Percentiles rank a stretch among this genome's conserved stretches.
Conservation (phyloP, 331 rosid species). For the Pyrus hybrid region DNA sequence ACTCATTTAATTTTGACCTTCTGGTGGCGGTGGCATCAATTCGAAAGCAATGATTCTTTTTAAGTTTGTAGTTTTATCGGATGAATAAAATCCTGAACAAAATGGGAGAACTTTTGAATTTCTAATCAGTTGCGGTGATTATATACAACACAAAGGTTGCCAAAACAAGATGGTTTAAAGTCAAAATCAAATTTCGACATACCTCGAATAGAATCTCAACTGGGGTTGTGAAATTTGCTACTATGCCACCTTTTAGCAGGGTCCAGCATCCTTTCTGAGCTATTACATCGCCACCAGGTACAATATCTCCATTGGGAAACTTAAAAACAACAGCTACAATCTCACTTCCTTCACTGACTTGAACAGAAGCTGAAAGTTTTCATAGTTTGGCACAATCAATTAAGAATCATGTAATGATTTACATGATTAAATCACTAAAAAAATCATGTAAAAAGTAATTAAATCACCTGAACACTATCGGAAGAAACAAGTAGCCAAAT, state of each 20-base stretch:
- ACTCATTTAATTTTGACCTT: not conserved
- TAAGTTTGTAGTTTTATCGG: too few species aligned
- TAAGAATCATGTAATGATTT: not conserved
- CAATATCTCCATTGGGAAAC: conserved; percentile 18
- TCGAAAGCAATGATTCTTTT: too few species aligned
- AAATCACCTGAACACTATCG: not conserved
- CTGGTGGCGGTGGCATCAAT: not conserved
- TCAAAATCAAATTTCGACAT: not conserved
- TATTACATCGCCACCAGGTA: conserved; percentile 41
- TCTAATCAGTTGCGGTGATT: not conserved
- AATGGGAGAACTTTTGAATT: too few species aligned
- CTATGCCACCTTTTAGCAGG: conserved; percentile 74
- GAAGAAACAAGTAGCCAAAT: not conserved
- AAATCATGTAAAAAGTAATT: not conserved
- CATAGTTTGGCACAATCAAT: not conserved
- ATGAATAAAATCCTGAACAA: too few species aligned
- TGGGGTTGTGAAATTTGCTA: conserved; percentile 47
- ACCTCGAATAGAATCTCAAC: conserved; percentile 65
- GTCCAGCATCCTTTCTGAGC: conserved; percentile 75
- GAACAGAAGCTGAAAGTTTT: conserved; percentile 60
- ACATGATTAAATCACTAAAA: not conserved
- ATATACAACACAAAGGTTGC: not conserved
- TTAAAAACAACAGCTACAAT: conserved; percentile 44
- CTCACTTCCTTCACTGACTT: conserved; percentile 61
- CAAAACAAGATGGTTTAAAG: not conserved